phyloP scores from a whole-genome alignment of 78 protist species.

The Pelomyxa schiedti region DNA sequence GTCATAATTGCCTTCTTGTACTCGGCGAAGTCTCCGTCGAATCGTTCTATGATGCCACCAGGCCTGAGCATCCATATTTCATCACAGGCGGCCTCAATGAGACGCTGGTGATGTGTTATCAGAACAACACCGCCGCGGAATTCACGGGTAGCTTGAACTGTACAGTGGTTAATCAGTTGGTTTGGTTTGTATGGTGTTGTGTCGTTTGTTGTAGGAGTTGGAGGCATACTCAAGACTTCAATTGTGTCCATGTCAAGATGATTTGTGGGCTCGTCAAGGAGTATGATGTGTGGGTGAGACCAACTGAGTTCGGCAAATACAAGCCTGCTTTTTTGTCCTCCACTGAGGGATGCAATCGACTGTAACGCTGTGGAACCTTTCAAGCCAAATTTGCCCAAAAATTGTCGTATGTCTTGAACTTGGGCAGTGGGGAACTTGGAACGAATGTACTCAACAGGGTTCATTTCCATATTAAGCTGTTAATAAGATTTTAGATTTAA shows the following conservation, averaged over 20 bases:
- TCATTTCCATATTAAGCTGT: constrained; percentile 48
- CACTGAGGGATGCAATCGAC: constrained; percentile 58
- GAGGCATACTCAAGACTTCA: constrained; percentile 1
- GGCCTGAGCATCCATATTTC: constrained; percentile 56
- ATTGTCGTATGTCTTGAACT: constrained; percentile 24
- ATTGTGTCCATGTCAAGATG: constrained; percentile 65
- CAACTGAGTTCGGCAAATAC: constrained; percentile 74
- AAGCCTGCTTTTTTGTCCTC: constrained; percentile 91
- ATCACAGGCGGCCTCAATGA: constrained; percentile 29
- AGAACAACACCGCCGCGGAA: constrained; percentile 77
- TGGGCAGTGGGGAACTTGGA: constrained; percentile 36
- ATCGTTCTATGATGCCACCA: neutral
- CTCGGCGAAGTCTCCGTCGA: constrained; percentile 44
- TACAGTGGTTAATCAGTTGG: constrained; percentile 52
- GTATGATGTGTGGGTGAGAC: constrained; percentile 77
- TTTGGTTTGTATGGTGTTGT: constrained; percentile 50
- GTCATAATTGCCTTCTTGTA: constrained; percentile 31
- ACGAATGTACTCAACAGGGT: constrained; percentile 61
- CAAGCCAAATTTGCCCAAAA: constrained; percentile 65
- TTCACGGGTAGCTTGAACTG: constrained; percentile 51
- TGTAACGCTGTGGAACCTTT: constrained; percentile 22
- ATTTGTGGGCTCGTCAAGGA: constrained; percentile 75
- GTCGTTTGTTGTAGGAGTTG: constrained; percentile 28
- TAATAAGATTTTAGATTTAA: too few species aligned
- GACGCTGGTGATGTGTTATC: constrained; percentile 69